Conservation (phyloP, 2,329 filamentous ascomycete genomes). For the Sporothrix curviconia region DNA sequence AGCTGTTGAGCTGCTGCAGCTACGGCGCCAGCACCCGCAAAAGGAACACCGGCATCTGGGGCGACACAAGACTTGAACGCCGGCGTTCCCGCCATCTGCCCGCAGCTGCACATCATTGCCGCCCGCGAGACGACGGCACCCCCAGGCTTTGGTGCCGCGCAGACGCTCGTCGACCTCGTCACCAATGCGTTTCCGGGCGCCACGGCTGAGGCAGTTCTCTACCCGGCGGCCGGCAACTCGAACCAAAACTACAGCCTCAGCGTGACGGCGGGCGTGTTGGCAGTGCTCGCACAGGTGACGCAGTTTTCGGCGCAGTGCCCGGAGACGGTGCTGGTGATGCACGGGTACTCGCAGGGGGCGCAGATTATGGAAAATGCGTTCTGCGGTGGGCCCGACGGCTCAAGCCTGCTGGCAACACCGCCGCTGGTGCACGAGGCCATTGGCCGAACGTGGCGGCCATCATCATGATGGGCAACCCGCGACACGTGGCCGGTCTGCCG, state of each 20-base stretch:
- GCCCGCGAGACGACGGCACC: conserved; percentile 44
- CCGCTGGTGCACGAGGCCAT: conserved; percentile 38
- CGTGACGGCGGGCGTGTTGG: conserved; percentile 44
- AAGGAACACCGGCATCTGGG: not conserved
- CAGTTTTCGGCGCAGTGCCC: conserved; percentile 49
- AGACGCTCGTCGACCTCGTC: conserved; percentile 39
- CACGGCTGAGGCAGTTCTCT: conserved; percentile 41
- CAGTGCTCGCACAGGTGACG: conserved; percentile 40
- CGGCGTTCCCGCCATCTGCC: conserved; percentile 28
- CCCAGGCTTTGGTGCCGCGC: conserved; percentile 38
- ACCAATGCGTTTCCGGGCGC: conserved; percentile 33
- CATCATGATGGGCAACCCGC: conserved; percentile 55
- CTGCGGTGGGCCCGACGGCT: conserved; percentile 50
- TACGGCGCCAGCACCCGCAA: not conserved
- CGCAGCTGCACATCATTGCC: conserved; percentile 41
- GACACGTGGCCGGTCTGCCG: conserved; percentile 43
- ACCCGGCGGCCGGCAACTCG: conserved; percentile 50
- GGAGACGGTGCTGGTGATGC: conserved; percentile 46
- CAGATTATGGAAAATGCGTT: conserved; percentile 55
- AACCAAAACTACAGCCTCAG: conserved; percentile 43
- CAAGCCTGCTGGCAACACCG: conserved; percentile 38
- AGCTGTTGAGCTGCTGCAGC: not conserved
- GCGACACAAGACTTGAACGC: not conserved
- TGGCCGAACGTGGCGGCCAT: conserved; percentile 47
- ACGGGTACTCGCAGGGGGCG: conserved; percentile 57